Evolutionary conservation across 257 asterid species (phyloP), one percentile per base, ranked within the genome.

Genomic region (Nicotiana tabacum): DNA sequence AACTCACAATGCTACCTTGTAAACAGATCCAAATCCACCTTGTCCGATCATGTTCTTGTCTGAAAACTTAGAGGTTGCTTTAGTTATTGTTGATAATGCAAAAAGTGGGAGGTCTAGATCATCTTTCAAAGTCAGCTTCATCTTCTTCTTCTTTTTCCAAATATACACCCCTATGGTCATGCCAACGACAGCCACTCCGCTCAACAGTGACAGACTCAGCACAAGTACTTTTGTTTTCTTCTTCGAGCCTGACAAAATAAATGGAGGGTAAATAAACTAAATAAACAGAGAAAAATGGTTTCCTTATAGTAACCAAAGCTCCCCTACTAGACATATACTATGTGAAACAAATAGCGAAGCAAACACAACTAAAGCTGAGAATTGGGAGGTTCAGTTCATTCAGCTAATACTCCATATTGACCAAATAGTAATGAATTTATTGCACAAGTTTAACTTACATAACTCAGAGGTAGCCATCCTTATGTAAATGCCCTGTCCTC

Each of bases 11-110:
- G 56, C 33, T 82, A 87, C 89, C 88, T 84, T 87, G 57, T 87
- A 82, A 72, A 87, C 88, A 72, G 86, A 79, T 77, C 89, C 89
- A 57, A 77, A 86, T 18, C 87, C 89, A 55, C 86, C 86, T 80
- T 86, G 83, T 66, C 88, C 88, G 13, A 86, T 80, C 86, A 53
- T 83, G 32, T 86, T 83, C 70, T 68, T 48, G 12, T 58, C 33
- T 12, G 89, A 82, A 69, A 84, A 87, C 43, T 74, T 82, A 51
- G 72, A 77, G 6, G 90, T 74, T 67, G 88, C 88, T n/a, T 83
- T 80, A 43, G 15, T 7, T 70, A 84, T 48, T 16, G 86, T 76
- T 61, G 65, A n/a, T 13, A 87, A 78, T 39, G 85, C 46, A 61
- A 82, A 87, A 24, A 79, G 70, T 2, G 90, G 90, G 46, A 87